A percentile compares a stretch with the other conserved stretches of the same genome.
Evolutionary conservation across 192 early-diverging fungal species (phyloP).

Genomic region (Backusella australiensis): DNA sequence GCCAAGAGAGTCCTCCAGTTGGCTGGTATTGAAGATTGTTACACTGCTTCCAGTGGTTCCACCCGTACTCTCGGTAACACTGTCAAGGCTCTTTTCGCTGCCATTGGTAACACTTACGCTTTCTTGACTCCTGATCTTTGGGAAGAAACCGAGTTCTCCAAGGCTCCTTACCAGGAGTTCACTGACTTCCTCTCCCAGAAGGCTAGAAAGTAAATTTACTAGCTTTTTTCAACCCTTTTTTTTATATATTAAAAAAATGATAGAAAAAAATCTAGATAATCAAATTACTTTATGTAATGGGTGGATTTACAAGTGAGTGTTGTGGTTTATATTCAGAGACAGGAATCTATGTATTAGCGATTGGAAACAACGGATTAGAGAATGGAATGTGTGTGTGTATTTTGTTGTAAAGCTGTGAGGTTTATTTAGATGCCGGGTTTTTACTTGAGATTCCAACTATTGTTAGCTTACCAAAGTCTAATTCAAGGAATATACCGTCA

Average conservation of each 20-base stretch:
- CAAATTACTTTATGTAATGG: not conserved
- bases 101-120: constrained; percentile 95
- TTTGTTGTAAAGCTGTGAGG: no score
- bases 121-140: constrained; percentile 98
- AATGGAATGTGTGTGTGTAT: no score
- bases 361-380: no score
- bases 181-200: constrained; percentile 46
- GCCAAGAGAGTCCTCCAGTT: constrained; percentile 96
- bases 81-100: constrained; percentile 97
- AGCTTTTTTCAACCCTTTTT: not conserved
- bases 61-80: constrained; percentile 99
- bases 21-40: constrained; percentile 97
- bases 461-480: no score
- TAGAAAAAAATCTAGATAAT: constrained; percentile 1
- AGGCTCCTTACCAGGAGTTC: constrained; percentile 21
- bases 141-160: constrained; percentile 82
- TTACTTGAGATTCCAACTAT: no score
- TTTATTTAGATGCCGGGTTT: no score
- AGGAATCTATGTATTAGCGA: no score
- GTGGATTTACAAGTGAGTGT: no score
- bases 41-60: constrained; percentile 93
- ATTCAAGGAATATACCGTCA: no score
- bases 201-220: constrained; percentile 21
- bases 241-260: constrained; percentile 3
- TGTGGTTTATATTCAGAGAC: no score